Conservation (phyloP, 164 flowering plant species). For the Vitis riparia region DNA sequence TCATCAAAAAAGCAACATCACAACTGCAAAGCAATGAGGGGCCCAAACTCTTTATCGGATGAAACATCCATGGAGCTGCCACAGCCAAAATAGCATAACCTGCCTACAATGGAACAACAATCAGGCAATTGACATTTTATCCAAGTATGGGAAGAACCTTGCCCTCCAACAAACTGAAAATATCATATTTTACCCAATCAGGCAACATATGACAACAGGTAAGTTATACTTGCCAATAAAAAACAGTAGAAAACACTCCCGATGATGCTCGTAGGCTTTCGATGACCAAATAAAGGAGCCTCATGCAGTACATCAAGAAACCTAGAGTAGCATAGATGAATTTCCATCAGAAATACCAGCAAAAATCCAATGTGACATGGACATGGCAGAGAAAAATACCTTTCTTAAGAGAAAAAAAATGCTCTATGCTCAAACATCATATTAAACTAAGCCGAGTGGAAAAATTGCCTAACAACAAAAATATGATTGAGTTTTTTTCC, state of each 20-base stretch:
- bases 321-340: slow-evolving; percentile 31
- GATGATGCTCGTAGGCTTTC: slow-evolving; percentile 60
- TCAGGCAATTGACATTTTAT: background rate
- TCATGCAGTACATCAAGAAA: slow-evolving; percentile 91
- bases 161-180: too few relatives aligned
- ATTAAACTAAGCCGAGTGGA: background rate
- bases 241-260: slow-evolving; percentile 69
- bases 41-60: slow-evolving; percentile 32
- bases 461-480: too few relatives aligned
- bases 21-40: slow-evolving; percentile 81
- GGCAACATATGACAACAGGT: too few relatives aligned
- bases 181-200: too few relatives aligned
- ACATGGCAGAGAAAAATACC: background rate
- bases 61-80: slow-evolving; percentile 79
- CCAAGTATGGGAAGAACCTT: too few relatives aligned
- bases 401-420: background rate
- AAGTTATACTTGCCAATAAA: slow-evolving; percentile 65
- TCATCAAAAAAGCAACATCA: slow-evolving; percentile 56
- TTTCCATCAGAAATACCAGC: background rate
- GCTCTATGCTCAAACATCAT: background rate
- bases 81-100: slow-evolving; percentile 80
- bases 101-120: slow-evolving; percentile 53
- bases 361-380: background rate
- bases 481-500: too few relatives aligned
- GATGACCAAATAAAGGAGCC: slow-evolving; percentile 81